phyloP scores from a whole-genome alignment of 73 alveolate species.

The Tetrahymena thermophila region DNA sequence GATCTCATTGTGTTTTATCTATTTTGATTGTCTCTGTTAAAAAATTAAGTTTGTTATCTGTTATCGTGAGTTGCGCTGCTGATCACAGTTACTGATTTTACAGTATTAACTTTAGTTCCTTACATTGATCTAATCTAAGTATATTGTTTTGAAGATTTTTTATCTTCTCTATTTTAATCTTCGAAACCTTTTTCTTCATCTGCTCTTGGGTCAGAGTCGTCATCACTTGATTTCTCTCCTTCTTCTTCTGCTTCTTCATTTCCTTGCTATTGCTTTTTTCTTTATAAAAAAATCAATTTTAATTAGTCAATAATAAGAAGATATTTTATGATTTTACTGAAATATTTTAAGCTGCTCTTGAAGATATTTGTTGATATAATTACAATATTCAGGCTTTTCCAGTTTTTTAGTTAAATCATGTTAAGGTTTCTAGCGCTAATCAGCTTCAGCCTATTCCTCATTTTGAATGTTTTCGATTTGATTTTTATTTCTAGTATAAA shows the following conservation, averaged over 20 bases:
- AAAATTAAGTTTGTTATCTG: background rate
- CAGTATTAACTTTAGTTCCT: background rate
- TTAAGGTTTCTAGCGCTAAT: background rate
- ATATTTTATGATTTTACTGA: background rate
- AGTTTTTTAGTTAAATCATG: background rate
- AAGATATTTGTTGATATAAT: background rate
- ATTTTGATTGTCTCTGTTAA: background rate
- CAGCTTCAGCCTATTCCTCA: background rate
- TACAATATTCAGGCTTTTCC: background rate
- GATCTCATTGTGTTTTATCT: background rate
- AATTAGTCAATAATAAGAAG: background rate
- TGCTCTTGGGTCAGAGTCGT: background rate
- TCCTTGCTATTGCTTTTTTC: background rate
- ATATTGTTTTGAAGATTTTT: too few relatives aligned
- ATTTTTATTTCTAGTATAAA: background rate
- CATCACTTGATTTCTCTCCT: background rate
- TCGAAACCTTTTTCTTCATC: background rate
- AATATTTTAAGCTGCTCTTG: background rate
- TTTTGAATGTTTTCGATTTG: background rate
- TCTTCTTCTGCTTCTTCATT: background rate
- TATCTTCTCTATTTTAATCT: background rate
- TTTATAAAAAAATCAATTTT: background rate
- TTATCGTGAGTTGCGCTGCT: background rate
- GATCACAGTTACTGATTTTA: background rate
- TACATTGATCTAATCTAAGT: too few relatives aligned